These are phyloP conservation scores for Mycena indigotica DNA, from an alignment of 768 basidiomycete genomes.

Conservation along the genomic window DNA sequence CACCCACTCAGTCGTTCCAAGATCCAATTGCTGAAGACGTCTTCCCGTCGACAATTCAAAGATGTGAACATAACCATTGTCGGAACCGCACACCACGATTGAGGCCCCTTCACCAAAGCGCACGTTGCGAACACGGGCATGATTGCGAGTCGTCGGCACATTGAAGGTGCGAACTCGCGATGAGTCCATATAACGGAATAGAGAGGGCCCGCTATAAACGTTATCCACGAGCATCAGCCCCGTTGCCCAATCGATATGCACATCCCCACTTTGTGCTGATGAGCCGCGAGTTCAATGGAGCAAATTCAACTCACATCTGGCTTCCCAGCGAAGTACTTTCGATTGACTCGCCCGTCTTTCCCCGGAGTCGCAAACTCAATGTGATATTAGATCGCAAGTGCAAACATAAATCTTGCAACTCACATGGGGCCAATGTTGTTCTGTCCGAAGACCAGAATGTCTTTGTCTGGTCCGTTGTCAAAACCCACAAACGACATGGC, in stretches of 20 bases:
- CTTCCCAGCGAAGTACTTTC: neutral
- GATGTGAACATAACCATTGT: neutral
- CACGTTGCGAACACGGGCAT: neutral
- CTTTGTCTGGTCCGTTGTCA: slow-evolving; percentile 2
- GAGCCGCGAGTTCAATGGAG: neutral
- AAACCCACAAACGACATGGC: slow-evolving; percentile 2
- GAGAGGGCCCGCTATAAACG: neutral
- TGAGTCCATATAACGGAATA: neutral
- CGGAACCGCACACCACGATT: neutral
- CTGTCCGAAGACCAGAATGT: slow-evolving; percentile 3
- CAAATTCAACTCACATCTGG: neutral
- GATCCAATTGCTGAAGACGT: neutral
- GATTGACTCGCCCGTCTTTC: neutral
- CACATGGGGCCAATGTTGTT: slow-evolving; percentile 8
- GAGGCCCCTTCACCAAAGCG: neutral
- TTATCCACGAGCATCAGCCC: neutral
- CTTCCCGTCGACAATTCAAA: neutral
- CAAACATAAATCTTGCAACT: neutral
- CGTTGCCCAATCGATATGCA: neutral
- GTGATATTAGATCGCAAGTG: neutral
- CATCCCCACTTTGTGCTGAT: neutral
- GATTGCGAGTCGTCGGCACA: neutral
- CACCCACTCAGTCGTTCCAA: neutral
- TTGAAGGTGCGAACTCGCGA: neutral
- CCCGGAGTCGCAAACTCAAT: neutral